These are phyloP conservation scores for Myxozyma sirexii DNA, from an alignment of 805 yeast genomes.

Conservation along the genomic window DNA sequence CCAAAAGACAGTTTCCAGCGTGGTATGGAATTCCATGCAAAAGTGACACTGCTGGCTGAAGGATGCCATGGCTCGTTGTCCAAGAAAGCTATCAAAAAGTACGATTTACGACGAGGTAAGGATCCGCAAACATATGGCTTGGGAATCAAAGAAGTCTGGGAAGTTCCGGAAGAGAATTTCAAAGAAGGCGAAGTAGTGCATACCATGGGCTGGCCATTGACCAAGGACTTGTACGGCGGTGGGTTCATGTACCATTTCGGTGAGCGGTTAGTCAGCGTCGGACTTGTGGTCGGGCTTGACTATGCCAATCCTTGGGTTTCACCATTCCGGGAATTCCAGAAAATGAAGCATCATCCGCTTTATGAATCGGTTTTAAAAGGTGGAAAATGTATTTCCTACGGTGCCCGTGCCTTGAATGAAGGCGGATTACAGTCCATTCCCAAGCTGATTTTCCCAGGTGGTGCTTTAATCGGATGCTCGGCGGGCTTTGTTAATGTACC, in stretches of 20 bases:
- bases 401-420: slow-evolving; percentile 94
- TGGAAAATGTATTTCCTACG: slow-evolving; percentile 92
- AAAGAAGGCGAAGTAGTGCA: slow-evolving; percentile 81
- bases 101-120: slow-evolving; percentile 60
- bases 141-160: slow-evolving; percentile 98
- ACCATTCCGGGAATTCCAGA: slow-evolving; percentile 87
- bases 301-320: slow-evolving; percentile 93
- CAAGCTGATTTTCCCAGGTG: slow-evolving; percentile 90
- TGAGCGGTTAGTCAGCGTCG: slow-evolving; percentile 86
- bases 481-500: slow-evolving; percentile 99
- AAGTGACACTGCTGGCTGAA: slow-evolving; percentile 87
- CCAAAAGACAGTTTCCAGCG: slow-evolving; percentile 87
- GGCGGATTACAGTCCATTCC: slow-evolving; percentile 97
- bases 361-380: slow-evolving; percentile 74
- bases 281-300: slow-evolving; percentile 93
- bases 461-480: slow-evolving; percentile 88
- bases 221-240: slow-evolving; percentile 82
- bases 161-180: slow-evolving; percentile 80
- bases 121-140: slow-evolving; percentile 89
- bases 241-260: slow-evolving; percentile 98
- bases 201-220: slow-evolving; percentile 84
- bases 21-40: slow-evolving; percentile 96
- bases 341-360: slow-evolving; percentile 88
- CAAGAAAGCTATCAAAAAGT: slow-evolving; percentile 73
- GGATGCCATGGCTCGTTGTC: slow-evolving; percentile 98